These are phyloP conservation scores for Goffeauzyma gilvescens DNA, from an alignment of 768 basidiomycete genomes.

Conservation along the genomic window DNA sequence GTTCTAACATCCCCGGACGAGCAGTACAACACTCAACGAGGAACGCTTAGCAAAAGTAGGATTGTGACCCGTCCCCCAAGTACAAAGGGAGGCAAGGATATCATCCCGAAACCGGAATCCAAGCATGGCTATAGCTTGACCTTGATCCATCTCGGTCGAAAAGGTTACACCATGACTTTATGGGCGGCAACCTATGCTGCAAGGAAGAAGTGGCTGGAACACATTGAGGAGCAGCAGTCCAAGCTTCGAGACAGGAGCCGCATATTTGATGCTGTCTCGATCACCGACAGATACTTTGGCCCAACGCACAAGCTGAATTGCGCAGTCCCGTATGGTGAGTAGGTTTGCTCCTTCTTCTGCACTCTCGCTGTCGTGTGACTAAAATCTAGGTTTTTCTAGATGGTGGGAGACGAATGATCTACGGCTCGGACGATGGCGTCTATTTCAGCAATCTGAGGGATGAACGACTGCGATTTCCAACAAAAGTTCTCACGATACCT, in stretches of 20 bases:
- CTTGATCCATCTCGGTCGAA: conserved; percentile 80
- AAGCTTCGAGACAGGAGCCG: conserved; percentile 59
- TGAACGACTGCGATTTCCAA: conserved; percentile 49
- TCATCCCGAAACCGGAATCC: conserved; percentile 34
- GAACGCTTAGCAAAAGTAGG: conserved; percentile 18
- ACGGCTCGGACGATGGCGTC: conserved; percentile 94
- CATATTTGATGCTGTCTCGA: conserved; percentile 64
- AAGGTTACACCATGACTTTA: conserved; percentile 74
- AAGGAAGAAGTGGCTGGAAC: conserved; percentile 86
- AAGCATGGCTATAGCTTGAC: conserved; percentile 84
- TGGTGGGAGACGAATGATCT: conserved; percentile 65
- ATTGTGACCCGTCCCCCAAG: conserved; percentile 16
- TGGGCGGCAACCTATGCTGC: conserved; percentile 71
- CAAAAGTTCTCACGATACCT: conserved; percentile 69
- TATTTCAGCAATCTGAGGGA: conserved; percentile 79
- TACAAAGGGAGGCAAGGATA: conserved; percentile 15
- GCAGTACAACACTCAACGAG: conserved; percentile 34
- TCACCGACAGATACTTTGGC: conserved; percentile 76
- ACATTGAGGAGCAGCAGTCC: conserved; percentile 76
- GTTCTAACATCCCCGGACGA: conserved; percentile 65
- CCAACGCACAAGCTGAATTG: conserved; percentile 78
- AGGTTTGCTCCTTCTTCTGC: no score
- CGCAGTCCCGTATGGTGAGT: conserved; percentile 66
- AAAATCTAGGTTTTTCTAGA: conserved; percentile 36
- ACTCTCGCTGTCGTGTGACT: background rate